Base-by-base conservation (phyloP, 306 rosid species). In the Trifolium dubium region DNA sequence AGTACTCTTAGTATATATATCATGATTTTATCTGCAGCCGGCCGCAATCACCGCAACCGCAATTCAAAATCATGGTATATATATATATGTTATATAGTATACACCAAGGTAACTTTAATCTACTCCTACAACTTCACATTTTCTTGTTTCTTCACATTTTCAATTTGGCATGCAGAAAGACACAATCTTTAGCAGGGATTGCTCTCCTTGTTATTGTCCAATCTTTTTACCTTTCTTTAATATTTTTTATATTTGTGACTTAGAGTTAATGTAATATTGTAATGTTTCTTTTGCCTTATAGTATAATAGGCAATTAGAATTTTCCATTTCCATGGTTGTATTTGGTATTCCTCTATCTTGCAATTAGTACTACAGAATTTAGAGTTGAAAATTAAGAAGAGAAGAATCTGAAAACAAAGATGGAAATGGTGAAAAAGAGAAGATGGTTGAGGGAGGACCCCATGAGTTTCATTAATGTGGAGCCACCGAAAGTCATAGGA, bases 241-340 rank as follows among this genome's bases (percentile, higher is more conserved):
- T 67, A 37, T 37, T 37, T 37, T 17, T 23, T 23, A 23, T 23
- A 23, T 23, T 23, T 23, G 23, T 23, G 23, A 23, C 61, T 50
- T 37, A 70, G 46, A 70, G 81, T 28, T 76, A 19, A 11, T 18
- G 32, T 19, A 44, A 69, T 67, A 2, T 53, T 62, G 18, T 23
- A 55, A 10, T 47, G 37, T 63, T 40, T 47, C 3, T 23, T 71
- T 44, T 53, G 30, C 28, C 44, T 31, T 46, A 4, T 53, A 13
- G 67, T 28, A 1, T 9, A 5, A 34, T 51, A 30, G 75, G 46
- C 35, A 77, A 61, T 62, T 37, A 37, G 13, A 14, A 34, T 67
- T 40, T 66, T 69, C 87, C 81, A 88, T 90, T 89, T 90, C 89
- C 89, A 86, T 82, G 85, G 82, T 86, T 90, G 97, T 89, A 88